Conservation (phyloP, 768 basidiomycete genomes). For the Boletus sp. region DNA sequence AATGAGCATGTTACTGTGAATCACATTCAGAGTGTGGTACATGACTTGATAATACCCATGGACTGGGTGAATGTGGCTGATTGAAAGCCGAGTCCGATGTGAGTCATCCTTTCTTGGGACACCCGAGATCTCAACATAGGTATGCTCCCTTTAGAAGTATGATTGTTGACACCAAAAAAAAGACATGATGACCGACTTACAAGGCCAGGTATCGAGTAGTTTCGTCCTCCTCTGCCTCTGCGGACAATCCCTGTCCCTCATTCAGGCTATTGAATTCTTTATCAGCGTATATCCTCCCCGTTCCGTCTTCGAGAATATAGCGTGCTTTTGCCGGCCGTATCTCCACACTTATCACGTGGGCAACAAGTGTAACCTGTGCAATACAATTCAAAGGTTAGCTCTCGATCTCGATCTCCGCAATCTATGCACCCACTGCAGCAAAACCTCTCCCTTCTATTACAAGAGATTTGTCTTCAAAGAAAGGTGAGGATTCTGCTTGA, state of each 20-base stretch:
- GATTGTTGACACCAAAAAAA: not conserved
- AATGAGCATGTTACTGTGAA: conserved; percentile 8
- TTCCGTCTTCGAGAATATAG: conserved; percentile 39
- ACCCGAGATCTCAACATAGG: conserved; percentile 17
- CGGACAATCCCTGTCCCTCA: not conserved
- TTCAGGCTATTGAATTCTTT: not conserved
- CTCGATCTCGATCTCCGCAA: not conserved
- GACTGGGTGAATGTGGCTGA: conserved; percentile 15
- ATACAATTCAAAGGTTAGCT: conserved; percentile 26
- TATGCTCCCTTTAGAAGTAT: conserved; percentile 14
- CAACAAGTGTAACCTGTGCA: conserved; percentile 48
- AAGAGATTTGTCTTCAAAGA: conserved; percentile 42
- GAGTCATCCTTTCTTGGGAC: not conserved
- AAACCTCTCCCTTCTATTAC: conserved; percentile 44
- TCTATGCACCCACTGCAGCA: conserved; percentile 7
- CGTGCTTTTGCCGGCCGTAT: not conserved
- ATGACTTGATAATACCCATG: conserved; percentile 26
- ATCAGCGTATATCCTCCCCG: conserved; percentile 21
- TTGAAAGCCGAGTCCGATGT: not conserved
- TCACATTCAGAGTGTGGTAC: conserved; percentile 24
- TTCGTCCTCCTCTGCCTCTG: conserved; percentile 15
- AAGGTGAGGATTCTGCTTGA: conserved; percentile 34
- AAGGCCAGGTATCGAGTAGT: not conserved
- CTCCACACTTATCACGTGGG: conserved; percentile 33
- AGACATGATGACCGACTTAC: conserved; percentile 13